Evolutionary conservation across 306 rosid genomes (phyloP).

Genomic region (Sindora glabra): DNA sequence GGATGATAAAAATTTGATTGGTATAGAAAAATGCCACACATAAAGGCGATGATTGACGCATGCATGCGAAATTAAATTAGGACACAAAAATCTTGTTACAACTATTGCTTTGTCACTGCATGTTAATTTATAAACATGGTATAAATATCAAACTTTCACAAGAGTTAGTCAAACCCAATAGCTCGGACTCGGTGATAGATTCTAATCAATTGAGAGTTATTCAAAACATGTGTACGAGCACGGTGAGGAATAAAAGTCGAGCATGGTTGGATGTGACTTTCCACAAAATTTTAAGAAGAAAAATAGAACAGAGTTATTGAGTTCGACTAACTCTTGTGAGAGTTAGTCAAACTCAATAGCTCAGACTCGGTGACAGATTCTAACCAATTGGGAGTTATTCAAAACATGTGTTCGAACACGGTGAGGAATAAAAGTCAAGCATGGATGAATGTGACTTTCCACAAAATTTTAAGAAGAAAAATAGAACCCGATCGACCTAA

Average conservation of each 20-base stretch:
- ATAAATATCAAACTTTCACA: conserved; percentile 5
- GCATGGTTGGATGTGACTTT: not conserved
- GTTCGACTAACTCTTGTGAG: too few species aligned
- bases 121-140: not conserved
- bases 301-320: too few species aligned
- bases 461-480: conserved; percentile 16
- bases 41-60: conserved; percentile 43
- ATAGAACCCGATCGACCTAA: too few species aligned
- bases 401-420: conserved; percentile 44
- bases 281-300: conserved; percentile 17
- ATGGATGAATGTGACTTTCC: not conserved
- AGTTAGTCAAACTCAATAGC: too few species aligned
- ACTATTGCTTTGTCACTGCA: conserved; percentile 7
- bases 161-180: conserved; percentile 25
- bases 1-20: conserved; percentile 18
- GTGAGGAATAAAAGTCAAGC: conserved; percentile 4
- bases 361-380: too few species aligned
- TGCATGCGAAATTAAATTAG: not conserved
- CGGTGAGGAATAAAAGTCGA: conserved; percentile 8
- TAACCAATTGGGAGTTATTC: not conserved
- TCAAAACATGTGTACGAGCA: conserved; percentile 42
- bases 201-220: conserved; percentile 4
- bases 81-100: not conserved
- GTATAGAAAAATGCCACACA: conserved; percentile 6
- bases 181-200: too few species aligned